A percentile compares a stretch with the other conserved stretches of the same genome.
Evolutionary conservation across 73 alveolate genomes (phyloP).

Genomic region (Blepharisma stoltei): DNA sequence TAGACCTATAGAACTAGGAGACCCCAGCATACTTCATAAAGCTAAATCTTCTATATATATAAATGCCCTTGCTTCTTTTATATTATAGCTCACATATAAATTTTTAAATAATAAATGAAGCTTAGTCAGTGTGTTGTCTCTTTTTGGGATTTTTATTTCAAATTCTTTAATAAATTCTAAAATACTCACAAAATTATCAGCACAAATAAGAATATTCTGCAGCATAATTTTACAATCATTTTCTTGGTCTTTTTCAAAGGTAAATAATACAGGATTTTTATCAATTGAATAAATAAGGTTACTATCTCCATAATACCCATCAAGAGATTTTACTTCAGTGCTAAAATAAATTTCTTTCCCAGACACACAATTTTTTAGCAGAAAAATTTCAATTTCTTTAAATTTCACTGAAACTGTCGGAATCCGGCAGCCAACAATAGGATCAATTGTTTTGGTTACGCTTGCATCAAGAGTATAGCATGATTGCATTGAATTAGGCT

Average conservation of each 20-base stretch:
- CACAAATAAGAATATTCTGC: too few relatives aligned
- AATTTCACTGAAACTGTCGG: too few relatives aligned
- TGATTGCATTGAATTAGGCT: not conserved
- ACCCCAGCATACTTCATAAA: not conserved
- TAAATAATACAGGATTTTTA: too few relatives aligned
- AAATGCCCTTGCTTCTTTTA: not conserved
- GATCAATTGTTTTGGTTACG: not conserved
- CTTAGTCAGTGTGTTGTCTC: not conserved
- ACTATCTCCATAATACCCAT: too few relatives aligned
- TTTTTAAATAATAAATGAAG: not conserved
- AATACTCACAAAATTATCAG: not conserved
- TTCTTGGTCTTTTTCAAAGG: too few relatives aligned
- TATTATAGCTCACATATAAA: not conserved
- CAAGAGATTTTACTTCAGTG: too few relatives aligned
- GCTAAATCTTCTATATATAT: not conserved
- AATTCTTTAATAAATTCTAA: not conserved
- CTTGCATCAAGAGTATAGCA: slow-evolving; percentile 27
- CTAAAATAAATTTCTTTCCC: too few relatives aligned
- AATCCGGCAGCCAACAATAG: not conserved
- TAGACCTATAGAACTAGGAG: not conserved
- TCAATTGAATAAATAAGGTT: too few relatives aligned
- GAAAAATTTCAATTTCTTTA: too few relatives aligned
- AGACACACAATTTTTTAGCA: too few relatives aligned
- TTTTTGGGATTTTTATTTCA: not conserved
- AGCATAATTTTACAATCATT: too few relatives aligned